Evolutionary conservation across 2,329 filamentous ascomycete species (phyloP).

Genomic region (Trichoderma hamatum): DNA sequence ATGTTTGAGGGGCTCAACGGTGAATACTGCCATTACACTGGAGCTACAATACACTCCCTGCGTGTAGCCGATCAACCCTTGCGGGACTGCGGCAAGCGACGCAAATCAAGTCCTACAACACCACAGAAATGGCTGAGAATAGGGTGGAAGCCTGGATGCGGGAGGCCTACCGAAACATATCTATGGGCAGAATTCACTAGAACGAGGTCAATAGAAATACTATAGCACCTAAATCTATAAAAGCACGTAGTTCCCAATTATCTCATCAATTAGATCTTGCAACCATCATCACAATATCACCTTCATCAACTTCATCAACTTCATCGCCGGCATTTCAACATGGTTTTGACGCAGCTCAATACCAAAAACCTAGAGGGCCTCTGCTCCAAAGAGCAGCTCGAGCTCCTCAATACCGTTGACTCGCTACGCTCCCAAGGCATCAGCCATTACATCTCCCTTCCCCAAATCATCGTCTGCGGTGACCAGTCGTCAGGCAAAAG

Average conservation of each 20-base stretch:
- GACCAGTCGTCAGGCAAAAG: constrained; percentile 61
- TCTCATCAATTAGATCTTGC: no score
- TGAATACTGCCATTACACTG: neutral
- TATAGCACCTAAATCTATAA: neutral
- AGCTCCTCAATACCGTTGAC: constrained; percentile 43
- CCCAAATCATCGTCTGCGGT: constrained; percentile 57
- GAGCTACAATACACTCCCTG: neutral
- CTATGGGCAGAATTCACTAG: neutral
- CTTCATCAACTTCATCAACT: neutral
- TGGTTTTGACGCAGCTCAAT: constrained; percentile 17
- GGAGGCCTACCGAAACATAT: constrained; percentile 2
- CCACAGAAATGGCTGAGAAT: neutral
- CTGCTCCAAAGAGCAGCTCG: constrained; percentile 26
- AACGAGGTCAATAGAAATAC: neutral
- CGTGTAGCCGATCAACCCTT: neutral
- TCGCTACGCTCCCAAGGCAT: constrained; percentile 42
- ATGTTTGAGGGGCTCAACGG: neutral
- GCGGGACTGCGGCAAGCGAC: neutral
- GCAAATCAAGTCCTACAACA: neutral
- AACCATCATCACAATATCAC: neutral
- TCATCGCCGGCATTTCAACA: neutral
- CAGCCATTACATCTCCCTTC: constrained; percentile 43
- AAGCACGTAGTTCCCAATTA: neutral
- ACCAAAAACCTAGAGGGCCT: constrained; percentile 21
- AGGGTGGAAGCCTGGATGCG: neutral